phyloP scores from a whole-genome alignment of 2,329 filamentous ascomycete genomes.

The Epichloe typhina region DNA sequence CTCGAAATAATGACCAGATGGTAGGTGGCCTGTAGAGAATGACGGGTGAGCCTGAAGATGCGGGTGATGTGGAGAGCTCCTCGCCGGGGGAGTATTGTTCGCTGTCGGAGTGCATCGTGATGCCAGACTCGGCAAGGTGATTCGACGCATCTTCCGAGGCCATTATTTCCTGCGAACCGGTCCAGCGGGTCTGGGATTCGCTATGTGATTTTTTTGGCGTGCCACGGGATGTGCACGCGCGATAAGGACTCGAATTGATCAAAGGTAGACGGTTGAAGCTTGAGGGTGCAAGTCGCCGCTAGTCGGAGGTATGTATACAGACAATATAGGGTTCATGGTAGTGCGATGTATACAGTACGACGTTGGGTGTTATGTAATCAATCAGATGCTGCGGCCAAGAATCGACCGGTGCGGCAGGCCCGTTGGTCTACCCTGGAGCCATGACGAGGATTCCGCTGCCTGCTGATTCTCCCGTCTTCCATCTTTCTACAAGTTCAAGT shows the following conservation, averaged over 20 bases:
- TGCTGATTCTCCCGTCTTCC: background rate
- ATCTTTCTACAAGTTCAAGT: background rate
- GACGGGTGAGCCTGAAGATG: conserved; percentile 52
- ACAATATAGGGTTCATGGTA: background rate
- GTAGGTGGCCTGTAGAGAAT: conserved; percentile 85
- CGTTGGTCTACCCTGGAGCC: background rate
- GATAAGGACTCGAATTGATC: background rate
- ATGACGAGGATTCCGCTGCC: background rate
- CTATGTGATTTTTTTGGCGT: background rate
- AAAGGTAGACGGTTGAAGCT: background rate
- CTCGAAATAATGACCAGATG: conserved; percentile 70
- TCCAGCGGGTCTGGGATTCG: background rate
- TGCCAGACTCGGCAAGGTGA: conserved; percentile 55
- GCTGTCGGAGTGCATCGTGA: conserved; percentile 72
- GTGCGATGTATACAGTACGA: too few relatives aligned
- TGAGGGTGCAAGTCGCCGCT: background rate
- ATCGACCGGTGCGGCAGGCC: too few relatives aligned
- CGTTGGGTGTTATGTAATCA: background rate
- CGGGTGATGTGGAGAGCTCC: conserved; percentile 46
- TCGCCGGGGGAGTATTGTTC: conserved; percentile 62
- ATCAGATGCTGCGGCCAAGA: background rate
- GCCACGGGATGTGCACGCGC: background rate
- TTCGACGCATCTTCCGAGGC: conserved; percentile 35
- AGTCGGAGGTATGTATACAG: background rate
- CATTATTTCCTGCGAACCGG: conserved; percentile 26